phyloP scores from a whole-genome alignment of 1,284 basidiomycete genomes.

The Moniliella sp. region DNA sequence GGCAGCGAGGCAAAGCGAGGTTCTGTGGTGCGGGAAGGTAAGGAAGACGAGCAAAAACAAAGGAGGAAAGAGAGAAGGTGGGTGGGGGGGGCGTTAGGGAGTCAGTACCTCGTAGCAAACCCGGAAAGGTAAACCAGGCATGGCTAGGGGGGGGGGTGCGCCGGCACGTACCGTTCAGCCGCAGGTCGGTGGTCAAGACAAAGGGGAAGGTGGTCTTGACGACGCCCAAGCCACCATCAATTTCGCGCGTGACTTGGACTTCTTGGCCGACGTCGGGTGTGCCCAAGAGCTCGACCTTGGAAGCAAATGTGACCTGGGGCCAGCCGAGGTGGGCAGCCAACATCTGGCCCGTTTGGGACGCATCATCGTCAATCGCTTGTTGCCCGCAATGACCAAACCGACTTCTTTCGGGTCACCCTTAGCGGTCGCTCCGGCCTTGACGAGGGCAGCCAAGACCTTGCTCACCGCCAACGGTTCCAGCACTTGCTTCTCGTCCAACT shows the following conservation, averaged over 20 bases:
- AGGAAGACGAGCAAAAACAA: too few relatives aligned
- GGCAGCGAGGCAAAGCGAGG: conserved; percentile 33
- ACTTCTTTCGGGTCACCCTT: conserved; percentile 39
- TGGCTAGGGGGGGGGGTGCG: too few relatives aligned
- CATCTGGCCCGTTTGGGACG: conserved; percentile 93
- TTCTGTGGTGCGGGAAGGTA: too few relatives aligned
- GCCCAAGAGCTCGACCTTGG: conserved; percentile 51
- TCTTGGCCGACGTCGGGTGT: conserved; percentile 46
- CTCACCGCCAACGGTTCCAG: conserved; percentile 73
- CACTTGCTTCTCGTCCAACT: conserved; percentile 43
- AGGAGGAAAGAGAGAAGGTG: too few relatives aligned
- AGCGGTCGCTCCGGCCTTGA: conserved; percentile 37
- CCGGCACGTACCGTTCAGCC: too few relatives aligned
- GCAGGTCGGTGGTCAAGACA: conserved; percentile 75
- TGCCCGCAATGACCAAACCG: conserved; percentile 86
- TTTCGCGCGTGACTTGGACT: conserved; percentile 63
- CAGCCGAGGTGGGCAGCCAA: conserved; percentile 75
- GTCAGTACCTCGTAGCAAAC: too few relatives aligned
- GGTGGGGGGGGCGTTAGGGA: too few relatives aligned
- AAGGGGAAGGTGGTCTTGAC: conserved; percentile 60
- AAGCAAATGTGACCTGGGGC: conserved; percentile 86
- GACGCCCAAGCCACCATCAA: conserved; percentile 79
- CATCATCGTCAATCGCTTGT: conserved; percentile 96
- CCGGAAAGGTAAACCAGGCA: too few relatives aligned
- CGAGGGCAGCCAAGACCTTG: conserved; percentile 56